Percentiles rank a stretch among this genome's conserved stretches.
phyloP scores from a whole-genome alignment of 306 rosid species.

The Fagus sylvatica region DNA sequence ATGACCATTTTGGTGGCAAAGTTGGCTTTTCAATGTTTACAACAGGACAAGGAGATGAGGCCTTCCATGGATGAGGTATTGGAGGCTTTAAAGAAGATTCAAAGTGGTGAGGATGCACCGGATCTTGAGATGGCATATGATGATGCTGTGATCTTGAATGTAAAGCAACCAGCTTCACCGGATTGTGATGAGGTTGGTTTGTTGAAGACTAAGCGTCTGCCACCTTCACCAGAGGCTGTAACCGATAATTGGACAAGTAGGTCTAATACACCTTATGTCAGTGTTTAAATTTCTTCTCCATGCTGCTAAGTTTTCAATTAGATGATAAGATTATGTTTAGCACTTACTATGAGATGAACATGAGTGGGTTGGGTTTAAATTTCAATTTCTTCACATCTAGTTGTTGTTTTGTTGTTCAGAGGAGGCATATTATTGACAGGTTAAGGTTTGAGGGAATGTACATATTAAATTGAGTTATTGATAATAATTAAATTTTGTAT shows the following conservation, averaged over 20 bases:
- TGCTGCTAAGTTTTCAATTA: background rate
- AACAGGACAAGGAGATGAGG: conserved; percentile 46
- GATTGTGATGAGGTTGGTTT: no score
- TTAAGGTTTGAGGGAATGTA: background rate
- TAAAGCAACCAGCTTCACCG: background rate
- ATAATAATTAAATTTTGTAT: no score
- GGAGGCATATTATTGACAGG: background rate
- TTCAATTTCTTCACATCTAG: background rate
- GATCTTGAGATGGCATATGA: background rate
- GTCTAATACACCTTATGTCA: conserved; percentile 29
- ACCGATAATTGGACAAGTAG: conserved; percentile 34
- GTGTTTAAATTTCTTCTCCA: conserved; percentile 14
- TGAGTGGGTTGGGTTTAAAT: conserved; percentile 8
- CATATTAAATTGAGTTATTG: background rate
- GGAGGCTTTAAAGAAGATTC: conserved; percentile 33
- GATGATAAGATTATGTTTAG: background rate
- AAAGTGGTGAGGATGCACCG: background rate
- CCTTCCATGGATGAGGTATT: conserved; percentile 53
- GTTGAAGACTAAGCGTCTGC: no score
- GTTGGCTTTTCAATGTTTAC: conserved; percentile 57
- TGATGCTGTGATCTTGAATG: background rate
- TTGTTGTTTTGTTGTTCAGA: background rate
- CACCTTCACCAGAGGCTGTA: conserved; percentile 9
- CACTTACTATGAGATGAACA: background rate
- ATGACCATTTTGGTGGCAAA: conserved; percentile 43